A percentile compares a stretch with the other conserved stretches of the same genome.
These are phyloP conservation scores for Globisporangium rhizosaccharum DNA, from an alignment of 352 stramenopile genomes.

Conservation along the genomic window DNA sequence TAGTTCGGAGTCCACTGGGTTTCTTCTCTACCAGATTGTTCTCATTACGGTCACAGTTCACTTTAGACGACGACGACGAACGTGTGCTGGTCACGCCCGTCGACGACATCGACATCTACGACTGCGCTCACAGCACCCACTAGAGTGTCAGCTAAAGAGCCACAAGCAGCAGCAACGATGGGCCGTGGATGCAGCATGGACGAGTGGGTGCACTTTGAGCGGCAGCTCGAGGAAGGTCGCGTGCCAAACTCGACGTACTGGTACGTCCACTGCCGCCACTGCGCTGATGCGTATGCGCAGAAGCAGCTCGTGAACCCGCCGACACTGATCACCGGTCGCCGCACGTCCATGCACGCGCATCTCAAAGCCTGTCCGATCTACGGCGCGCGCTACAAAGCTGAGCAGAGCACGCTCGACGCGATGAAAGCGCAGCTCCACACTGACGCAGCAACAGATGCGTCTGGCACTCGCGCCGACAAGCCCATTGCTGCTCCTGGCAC, in stretches of 20 bases:
- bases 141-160: no score
- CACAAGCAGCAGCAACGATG: conserved; percentile 35
- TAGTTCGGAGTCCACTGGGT: no score
- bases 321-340: conserved; percentile 54
- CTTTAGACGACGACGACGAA: no score
- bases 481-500: conserved; percentile 10
- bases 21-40: no score
- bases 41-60: no score
- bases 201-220: conserved; percentile 81
- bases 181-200: conserved; percentile 71
- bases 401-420: conserved; percentile 28
- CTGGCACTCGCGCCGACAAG: conserved; percentile 4
- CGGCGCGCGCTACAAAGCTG: conserved; percentile 55
- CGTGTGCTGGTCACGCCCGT: no score
- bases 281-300: conserved; percentile 45
- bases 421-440: conserved; percentile 13
- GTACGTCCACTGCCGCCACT: conserved; percentile 79
- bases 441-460: not conserved
- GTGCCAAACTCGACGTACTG: conserved; percentile 80
- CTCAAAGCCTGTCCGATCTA: conserved; percentile 72
- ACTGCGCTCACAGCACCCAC: no score
- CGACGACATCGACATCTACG: no score
- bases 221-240: conserved; percentile 49
- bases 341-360: conserved; percentile 71
- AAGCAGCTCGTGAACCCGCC: conserved; percentile 62